Conservation (phyloP, 768 basidiomycete genomes). For the Phaeotremella skinneri region DNA sequence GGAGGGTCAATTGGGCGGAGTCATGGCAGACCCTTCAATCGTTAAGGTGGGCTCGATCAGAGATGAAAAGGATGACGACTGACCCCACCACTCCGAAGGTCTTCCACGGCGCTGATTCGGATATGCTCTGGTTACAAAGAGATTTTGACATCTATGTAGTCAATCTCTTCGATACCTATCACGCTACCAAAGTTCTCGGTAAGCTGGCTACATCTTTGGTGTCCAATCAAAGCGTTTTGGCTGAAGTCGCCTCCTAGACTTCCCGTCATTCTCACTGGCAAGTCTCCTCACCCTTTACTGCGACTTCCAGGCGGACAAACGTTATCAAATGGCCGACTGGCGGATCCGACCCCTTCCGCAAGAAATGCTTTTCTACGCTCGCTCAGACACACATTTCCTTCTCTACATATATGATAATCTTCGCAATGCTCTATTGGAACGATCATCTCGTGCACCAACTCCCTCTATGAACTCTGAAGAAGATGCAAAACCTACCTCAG, state of each 20-base stretch:
- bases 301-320: conserved; percentile 86
- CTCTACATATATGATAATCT: conserved; percentile 88
- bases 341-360: conserved; percentile 80
- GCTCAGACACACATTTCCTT: conserved; percentile 94
- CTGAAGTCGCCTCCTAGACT: conserved; percentile 58
- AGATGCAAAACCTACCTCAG: conserved; percentile 35
- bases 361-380: conserved; percentile 89
- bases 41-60: conserved; percentile 64
- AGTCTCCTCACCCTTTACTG: conserved; percentile 83
- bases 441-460: conserved; percentile 33
- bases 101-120: conserved; percentile 90
- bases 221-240: neutral
- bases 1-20: conserved; percentile 66
- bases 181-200: conserved; percentile 85
- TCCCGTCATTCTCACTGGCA: conserved; percentile 79
- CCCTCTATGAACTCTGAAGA: conserved; percentile 17
- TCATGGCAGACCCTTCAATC: conserved; percentile 78
- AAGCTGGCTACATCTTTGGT: conserved; percentile 25
- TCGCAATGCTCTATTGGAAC: conserved; percentile 71
- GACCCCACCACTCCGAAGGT: conserved; percentile 60
- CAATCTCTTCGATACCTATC: conserved; percentile 94
- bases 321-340: conserved; percentile 97
- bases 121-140: conserved; percentile 94
- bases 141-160: conserved; percentile 92
- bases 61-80: neutral